A percentile compares a stretch with the other conserved stretches of the same genome.
Conservation (phyloP, 1,284 basidiomycete genomes). For the Microbotryum saponariae region DNA sequence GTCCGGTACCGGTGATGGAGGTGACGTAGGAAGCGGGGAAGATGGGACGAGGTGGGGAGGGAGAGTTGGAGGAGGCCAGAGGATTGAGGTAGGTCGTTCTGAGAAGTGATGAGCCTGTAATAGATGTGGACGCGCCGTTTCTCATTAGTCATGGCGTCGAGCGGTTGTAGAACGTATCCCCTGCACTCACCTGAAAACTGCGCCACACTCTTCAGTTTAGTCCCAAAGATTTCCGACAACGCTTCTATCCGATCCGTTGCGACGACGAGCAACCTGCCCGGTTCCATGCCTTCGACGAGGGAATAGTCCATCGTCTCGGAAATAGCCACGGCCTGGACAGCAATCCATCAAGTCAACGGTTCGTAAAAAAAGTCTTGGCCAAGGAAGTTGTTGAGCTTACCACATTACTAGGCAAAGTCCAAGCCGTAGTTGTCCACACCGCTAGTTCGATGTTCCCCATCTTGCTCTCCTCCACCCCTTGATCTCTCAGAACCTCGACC, state of each 20-base stretch:
- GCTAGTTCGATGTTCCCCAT: constrained; percentile 51
- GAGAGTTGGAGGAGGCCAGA: constrained; percentile 48
- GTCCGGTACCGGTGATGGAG: constrained; percentile 80
- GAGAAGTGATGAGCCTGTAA: constrained; percentile 56
- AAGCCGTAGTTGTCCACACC: constrained; percentile 99
- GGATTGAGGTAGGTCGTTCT: constrained; percentile 61
- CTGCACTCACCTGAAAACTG: neutral
- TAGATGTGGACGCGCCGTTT: neutral
- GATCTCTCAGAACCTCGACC: constrained; percentile 8
- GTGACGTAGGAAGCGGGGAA: constrained; percentile 63
- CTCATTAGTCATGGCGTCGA: constrained; percentile 52
- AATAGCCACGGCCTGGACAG: constrained; percentile 70
- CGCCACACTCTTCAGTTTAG: constrained; percentile 2
- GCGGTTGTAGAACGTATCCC: constrained; percentile 46
- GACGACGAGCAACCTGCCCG: constrained; percentile 52
- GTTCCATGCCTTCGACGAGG: constrained; percentile 46
- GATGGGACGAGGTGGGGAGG: constrained; percentile 47
- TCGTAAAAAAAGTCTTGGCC: neutral
- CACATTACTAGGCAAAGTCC: constrained; percentile 95
- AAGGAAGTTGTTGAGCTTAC: constrained; percentile 44
- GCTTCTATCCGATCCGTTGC: constrained; percentile 59
- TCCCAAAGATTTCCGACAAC: constrained; percentile 40
- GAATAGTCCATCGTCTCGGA: constrained; percentile 65
- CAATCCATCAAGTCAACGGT: neutral
- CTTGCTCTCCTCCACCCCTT: constrained; percentile 20